phyloP scores from a whole-genome alignment of 2,329 filamentous ascomycete genomes.

The Aspergillus pseudonomiae region DNA sequence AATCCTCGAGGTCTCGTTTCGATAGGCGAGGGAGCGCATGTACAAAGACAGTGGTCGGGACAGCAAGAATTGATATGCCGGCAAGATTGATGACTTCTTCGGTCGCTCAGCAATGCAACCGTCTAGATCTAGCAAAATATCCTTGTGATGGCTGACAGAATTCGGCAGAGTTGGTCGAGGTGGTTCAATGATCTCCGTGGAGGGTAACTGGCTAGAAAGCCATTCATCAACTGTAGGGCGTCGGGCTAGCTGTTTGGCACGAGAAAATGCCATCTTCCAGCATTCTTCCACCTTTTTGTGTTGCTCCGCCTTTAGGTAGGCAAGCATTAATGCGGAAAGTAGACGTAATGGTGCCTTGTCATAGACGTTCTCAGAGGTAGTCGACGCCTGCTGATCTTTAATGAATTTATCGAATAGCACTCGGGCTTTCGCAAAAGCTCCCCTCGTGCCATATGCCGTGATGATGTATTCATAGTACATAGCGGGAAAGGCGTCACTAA shows the following conservation, averaged over 20 bases:
- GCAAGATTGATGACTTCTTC: slow-evolving; percentile 30
- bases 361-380: slow-evolving; percentile 16
- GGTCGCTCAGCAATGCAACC: background rate
- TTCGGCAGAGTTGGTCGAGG: slow-evolving; percentile 17
- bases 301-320: slow-evolving; percentile 61
- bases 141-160: slow-evolving; percentile 4
- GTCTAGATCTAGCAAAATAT: slow-evolving; percentile 8
- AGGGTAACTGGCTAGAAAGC: slow-evolving; percentile 16
- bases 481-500: slow-evolving; percentile 49
- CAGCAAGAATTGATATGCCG: slow-evolving; percentile 53
- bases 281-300: slow-evolving; percentile 64
- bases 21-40: slow-evolving; percentile 55
- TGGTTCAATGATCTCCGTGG: slow-evolving; percentile 10
- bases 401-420: slow-evolving; percentile 61
- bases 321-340: slow-evolving; percentile 68
- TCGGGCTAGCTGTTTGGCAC: slow-evolving; percentile 51
- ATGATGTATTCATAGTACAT: slow-evolving; percentile 61
- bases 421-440: slow-evolving; percentile 53
- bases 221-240: slow-evolving; percentile 35
- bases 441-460: slow-evolving; percentile 55
- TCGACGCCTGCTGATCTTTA: slow-evolving; percentile 14
- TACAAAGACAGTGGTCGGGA: slow-evolving; percentile 54
- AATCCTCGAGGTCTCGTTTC: slow-evolving; percentile 59
- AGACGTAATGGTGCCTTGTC: slow-evolving; percentile 57
- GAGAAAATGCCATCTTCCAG: slow-evolving; percentile 66